Evolutionary conservation across 257 asterid species (phyloP).

Genomic region (Nemophila menziesii): DNA sequence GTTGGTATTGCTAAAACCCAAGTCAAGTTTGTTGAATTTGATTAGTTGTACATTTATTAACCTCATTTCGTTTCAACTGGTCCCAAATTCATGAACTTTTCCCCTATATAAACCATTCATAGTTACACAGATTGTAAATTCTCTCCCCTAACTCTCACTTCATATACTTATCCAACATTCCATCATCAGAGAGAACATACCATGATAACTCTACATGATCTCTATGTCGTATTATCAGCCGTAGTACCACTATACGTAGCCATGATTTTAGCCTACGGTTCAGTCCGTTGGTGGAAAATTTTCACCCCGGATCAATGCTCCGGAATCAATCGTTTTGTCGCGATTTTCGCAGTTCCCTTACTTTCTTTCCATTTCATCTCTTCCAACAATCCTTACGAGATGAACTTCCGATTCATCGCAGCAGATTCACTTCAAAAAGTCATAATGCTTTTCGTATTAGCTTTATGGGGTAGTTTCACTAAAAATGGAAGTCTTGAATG

Average conservation of each 20-base stretch:
- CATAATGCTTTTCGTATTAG: constrained; percentile 57
- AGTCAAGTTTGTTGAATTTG: constrained; percentile 9
- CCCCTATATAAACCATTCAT: not conserved
- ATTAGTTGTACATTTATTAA: constrained; percentile 6
- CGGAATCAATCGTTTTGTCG: constrained; percentile 86
- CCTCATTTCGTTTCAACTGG: constrained; percentile 5
- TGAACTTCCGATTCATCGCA: constrained; percentile 81
- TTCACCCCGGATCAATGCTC: constrained; percentile 93
- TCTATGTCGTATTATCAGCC: constrained; percentile 70
- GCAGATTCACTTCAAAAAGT: constrained; percentile 74
- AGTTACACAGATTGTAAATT: constrained; percentile 3
- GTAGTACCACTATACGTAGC: constrained; percentile 82
- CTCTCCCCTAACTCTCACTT: constrained; percentile 4
- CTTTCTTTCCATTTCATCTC: constrained; percentile 87
- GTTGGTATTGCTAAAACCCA: not conserved
- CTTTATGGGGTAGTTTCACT: constrained; percentile 53
- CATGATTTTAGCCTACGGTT: constrained; percentile 89
- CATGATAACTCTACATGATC: constrained; percentile 76
- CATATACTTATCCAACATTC: not conserved
- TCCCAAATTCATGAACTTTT: constrained; percentile 12
- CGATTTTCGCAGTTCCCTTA: constrained; percentile 80
- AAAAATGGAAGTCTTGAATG: constrained; percentile 75
- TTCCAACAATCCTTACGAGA: constrained; percentile 51
- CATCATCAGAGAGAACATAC: constrained; percentile 17
- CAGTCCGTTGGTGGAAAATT: constrained; percentile 96